Evolutionary conservation across 2,329 filamentous ascomycete species (phyloP), one percentile per base, ranked within the genome.

Genomic region (Lecanicillium sp.): DNA sequence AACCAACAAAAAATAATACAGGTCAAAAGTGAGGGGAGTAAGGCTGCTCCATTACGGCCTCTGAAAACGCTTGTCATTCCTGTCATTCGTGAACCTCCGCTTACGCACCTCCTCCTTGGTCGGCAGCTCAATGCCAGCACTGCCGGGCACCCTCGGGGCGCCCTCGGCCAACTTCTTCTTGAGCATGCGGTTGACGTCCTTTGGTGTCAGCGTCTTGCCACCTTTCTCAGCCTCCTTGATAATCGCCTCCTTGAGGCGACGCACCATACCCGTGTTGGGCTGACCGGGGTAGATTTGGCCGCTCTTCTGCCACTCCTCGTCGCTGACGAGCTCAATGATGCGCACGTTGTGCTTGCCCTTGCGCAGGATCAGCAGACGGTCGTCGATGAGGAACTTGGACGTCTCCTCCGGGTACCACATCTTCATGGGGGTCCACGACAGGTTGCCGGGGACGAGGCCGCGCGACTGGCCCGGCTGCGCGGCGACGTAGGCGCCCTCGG

Each of bases 321-420:
- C 74, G 44, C 59, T 62, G 20, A 82, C 62, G 44, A 82, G 64
- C 57, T 80, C 65, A 37, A 82, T 65, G 46, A 81, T 68, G 33
- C 76, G 72, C 33, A 82, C 57, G 45, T 80, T 77, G 58, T 79
- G 71, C 61, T 79, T 81, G 47, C 77, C 77, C 52, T 71, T 76
- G 46, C 79, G 74, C 38, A 82, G 61, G 48, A 82, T 69, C 45
- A 82, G 61, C 33, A 81, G 48, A 46, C 70, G 66, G 41, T 56
- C 74, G 44, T 79, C 74, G 14, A 86, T 71, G 40, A 83, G 61
- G 50, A 71, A 84, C 40, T 76, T 72, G 42, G 66, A 52, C 1
- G 77, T 80, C 38, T 81, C 73, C 17, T 66, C 59, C 1, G 68
- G 64, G 47, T 65, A 72, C 70, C 77, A 79, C 17, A 70, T 59